Percentiles rank a stretch among this genome's conserved stretches.
phyloP scores from a whole-genome alignment of 495 filamentous ascomycete species.

The Pseudomonodictys pantanalensis region DNA sequence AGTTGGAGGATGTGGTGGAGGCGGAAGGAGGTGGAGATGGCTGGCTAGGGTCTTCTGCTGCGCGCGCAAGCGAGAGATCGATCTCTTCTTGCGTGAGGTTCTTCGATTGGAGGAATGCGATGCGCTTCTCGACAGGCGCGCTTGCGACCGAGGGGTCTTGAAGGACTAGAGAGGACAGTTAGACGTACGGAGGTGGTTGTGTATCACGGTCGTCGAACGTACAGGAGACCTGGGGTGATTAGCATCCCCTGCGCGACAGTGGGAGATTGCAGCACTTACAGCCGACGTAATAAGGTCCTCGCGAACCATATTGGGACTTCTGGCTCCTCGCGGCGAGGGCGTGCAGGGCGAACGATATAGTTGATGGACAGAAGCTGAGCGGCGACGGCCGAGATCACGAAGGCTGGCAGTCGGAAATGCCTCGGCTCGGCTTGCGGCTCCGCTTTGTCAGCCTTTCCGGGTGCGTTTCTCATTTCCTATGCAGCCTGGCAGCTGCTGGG shows the following conservation, averaged over 20 bases:
- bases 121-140: conserved; percentile 85
- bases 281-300: conserved; percentile 45
- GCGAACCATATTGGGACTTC: conserved; percentile 40
- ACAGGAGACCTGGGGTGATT: conserved; percentile 54
- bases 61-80: conserved; percentile 74
- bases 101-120: conserved; percentile 93
- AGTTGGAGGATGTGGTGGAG: conserved; percentile 38
- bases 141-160: conserved; percentile 88
- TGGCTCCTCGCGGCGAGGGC: neutral
- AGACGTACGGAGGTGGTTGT: neutral
- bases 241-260: neutral
- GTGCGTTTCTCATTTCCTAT: no score
- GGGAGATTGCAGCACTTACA: conserved; percentile 34
- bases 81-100: conserved; percentile 96
- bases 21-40: conserved; percentile 43
- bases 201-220: conserved; percentile 26
- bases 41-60: conserved; percentile 53
- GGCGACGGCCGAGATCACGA: conserved; percentile 2
- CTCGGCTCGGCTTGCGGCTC: no score
- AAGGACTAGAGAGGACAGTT: conserved; percentile 60
- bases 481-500: no score
- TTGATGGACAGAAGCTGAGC: neutral
- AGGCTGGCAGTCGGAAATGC: conserved; percentile 18
- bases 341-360: neutral
- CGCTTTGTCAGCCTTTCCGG: no score